Evolutionary conservation across 495 filamentous ascomycete species (phyloP), one percentile per base, ranked within the genome.

Genomic region (Penicillium salamii): DNA sequence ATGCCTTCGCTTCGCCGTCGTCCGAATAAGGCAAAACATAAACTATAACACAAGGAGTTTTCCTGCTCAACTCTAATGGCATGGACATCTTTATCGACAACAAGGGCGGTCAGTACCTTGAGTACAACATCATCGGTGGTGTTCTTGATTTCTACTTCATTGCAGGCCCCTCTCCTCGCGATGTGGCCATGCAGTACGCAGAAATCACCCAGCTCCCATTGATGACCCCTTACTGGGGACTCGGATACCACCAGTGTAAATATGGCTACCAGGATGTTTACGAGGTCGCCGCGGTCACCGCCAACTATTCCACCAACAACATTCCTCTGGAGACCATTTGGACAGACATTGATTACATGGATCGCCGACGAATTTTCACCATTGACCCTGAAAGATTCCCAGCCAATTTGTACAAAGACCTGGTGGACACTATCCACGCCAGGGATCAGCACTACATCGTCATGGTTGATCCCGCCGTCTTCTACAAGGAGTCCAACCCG

Each of bases 241-340:
- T 81, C 54, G 79, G 78, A 18, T 81, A 67, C 55, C 79, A 82
- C 52, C 79, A 82, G 52, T 81, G 77, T 53, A 63, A 76, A 46
- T 82, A 76, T 68, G 79, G 79, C 17, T 82, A 82, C 52, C 58
- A 63, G 21, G 78, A 79, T 51, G 77, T 74, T 68, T 68, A 63
- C 8, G 59, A 59, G 50, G 42, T 80, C 3, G 65, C 76, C 23
- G 70, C 71, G 21, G 71, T 82, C 18, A 73, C 79, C 5, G 66
- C 74, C 24, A 79, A 69, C 34, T 76, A 78, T 50, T 65, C 64
- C 15, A 52, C 58, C 6, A 74, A 74, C 48, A 67, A 71, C 28
- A 81, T 82, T 36, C 79, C 79, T 4, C 58, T 69, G 64, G 81
- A 75, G 57, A 86, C 76, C 5, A 80, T 90, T 18, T 90, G 87